phyloP scores from a whole-genome alignment of 257 asterid genomes.

The Fraxinus americana region DNA sequence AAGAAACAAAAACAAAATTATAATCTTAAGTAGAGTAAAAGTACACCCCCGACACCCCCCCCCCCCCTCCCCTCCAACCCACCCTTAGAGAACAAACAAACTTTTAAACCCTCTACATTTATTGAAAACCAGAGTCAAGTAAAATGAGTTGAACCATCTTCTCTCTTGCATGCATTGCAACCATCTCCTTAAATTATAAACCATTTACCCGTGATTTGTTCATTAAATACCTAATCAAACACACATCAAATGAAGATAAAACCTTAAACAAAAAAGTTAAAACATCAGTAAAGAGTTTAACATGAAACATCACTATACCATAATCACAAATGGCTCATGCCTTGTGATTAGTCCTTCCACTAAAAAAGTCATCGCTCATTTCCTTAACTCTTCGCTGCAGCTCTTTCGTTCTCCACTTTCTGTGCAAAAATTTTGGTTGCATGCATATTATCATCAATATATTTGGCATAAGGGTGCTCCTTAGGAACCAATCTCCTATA shows the following conservation, averaged over 20 bases:
- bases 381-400: conserved; percentile 43
- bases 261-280: conserved; percentile 26
- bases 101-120: neutral
- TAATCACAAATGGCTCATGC: neutral
- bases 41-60: too few species aligned
- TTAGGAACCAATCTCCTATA: conserved; percentile 80
- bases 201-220: neutral
- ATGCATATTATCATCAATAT: conserved; percentile 82
- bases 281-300: conserved; percentile 17
- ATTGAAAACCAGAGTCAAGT: neutral
- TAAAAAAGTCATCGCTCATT: neutral
- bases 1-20: neutral
- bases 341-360: conserved; percentile 2
- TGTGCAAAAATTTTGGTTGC: conserved; percentile 82
- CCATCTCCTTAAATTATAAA: neutral
- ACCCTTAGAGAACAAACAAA: neutral
- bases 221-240: neutral
- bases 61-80: too few species aligned
- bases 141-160: neutral
- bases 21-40: neutral
- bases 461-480: conserved; percentile 80
- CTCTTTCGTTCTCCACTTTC: conserved; percentile 69
- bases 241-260: neutral
- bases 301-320: conserved; percentile 19
- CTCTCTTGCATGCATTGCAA: neutral